Base-by-base conservation (phyloP, 495 filamentous ascomycete genomes). In the Hamigera avellanea region DNA sequence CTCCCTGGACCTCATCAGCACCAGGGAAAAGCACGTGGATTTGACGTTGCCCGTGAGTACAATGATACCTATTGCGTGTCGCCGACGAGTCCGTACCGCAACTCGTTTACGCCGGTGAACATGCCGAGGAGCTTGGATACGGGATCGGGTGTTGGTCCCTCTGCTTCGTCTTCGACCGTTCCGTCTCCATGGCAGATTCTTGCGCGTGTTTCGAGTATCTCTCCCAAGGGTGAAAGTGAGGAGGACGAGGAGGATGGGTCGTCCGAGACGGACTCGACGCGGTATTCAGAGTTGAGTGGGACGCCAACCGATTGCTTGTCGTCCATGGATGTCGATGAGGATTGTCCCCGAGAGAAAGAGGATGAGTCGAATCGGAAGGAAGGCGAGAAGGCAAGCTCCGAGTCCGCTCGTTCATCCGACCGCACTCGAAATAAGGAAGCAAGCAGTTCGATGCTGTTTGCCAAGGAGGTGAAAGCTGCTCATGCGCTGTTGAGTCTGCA, bases 401-500 rank as follows among this genome's bases (percentile, higher is more conserved):
- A 7, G 37, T 32, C 6, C 19, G 6, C 3, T 28, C 14, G 6
- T 17, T 6, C 3, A 2, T 9, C n/a, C 12, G 17, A 29, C 30
- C 8, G 16, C 9, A 37, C 12, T 6, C 25, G 4, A 12, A 28
- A 26, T 12, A 4, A 23, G 21, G 25, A 35, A 36, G 21, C 5
- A 7, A 7, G 7, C 9, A 26, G n/a, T 7, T 29, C 35, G 13
- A 26, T 26, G 26, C 41, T 44, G 2, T 49, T 56, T 19, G 35
- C 37, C 1, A 35, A 42, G 14, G 72, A 75, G 42, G 67, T 73
- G 43, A 71, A 67, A 35, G 75, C 75, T 3, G 75, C 75, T 14
- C 59, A 73, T 50, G 56, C 73, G 31, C 51, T 79, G 40, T 54
- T 79, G 45, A 67, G 66, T 43, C 51, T 78, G 32, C 66, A 70